Conservation (phyloP, 2,329 filamentous ascomycete species). For the Tolypocladium album region DNA sequence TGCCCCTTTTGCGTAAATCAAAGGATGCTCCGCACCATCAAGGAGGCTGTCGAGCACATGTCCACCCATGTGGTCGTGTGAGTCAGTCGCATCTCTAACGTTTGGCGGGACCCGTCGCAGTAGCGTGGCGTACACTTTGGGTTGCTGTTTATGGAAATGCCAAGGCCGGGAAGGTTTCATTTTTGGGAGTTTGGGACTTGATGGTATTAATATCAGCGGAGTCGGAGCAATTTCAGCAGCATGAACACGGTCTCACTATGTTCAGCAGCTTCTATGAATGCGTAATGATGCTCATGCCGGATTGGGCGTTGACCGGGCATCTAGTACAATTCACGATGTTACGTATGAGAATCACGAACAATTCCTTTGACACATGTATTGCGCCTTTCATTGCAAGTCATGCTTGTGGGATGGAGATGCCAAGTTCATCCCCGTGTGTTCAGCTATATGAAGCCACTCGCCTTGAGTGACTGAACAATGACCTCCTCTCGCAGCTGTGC, state of each 20-base stretch:
- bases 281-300: not conserved
- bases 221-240: not conserved
- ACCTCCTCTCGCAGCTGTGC: constrained; percentile 25
- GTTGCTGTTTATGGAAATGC: not conserved
- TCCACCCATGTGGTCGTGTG: constrained; percentile 50
- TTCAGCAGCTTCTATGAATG: not conserved
- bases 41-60: constrained; percentile 52
- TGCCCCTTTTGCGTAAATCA: constrained; percentile 54
- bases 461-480: constrained; percentile 31
- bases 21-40: constrained; percentile 48
- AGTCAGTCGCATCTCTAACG: not conserved
- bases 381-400: not conserved
- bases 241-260: not conserved
- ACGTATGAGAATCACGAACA: not conserved
- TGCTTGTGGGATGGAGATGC: not conserved
- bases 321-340: not conserved
- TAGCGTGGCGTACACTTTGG: not conserved
- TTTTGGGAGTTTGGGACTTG: not conserved
- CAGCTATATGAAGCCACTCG: constrained; percentile 26
- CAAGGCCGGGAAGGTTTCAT: not conserved
- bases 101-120: not conserved
- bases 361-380: not conserved
- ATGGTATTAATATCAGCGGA: not conserved
- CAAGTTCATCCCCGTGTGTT: not conserved
- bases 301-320: not conserved